Evolutionary conservation across 495 filamentous ascomycete genomes (phyloP), one percentile per base, ranked within the genome.

Genomic region (Chaetomium fimeti): DNA sequence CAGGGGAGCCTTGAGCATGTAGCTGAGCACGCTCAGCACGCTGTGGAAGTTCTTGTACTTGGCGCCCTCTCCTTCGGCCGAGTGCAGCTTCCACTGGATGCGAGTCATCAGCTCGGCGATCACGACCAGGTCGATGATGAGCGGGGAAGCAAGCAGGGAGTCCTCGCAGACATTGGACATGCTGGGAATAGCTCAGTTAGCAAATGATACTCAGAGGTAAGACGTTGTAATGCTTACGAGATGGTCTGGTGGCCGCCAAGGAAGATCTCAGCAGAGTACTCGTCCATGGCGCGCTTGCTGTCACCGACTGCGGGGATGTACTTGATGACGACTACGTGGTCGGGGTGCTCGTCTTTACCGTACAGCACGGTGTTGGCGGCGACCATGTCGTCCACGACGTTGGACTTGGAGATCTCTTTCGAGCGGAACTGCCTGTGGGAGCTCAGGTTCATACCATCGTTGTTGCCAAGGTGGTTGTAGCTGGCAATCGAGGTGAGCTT

Each of bases 191-290:
- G 69, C 70, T 48, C 62, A 59, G 42, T 63, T 64, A 67, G 48
- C 38, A 38, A 40, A 25, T 1, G 12, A 25, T 20, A 40, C 0
- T 42, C 9, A 5, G 8, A 42, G 8, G 20, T 38, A 76, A 82
- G 45, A 57, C 24, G 20, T 20, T 2, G 1, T 20, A 3, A 1
- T 8, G 27, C 55, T 78, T 75, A 85, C 82, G 85, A 88, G 78
- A 98, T 98, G 68, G 92, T 97, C 82, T 98, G 94, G 81, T 98
- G 95, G 32, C 94, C 94, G 67, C 94, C 94, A 82, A 97, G 85
- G 86, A 98, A 98, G 78, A 98, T 98, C 84, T 98, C 95, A 61
- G 90, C 95, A 71, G 96, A 97, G 84, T 98, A 98, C 81, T 98
- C 94, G 72, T 98, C 94, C 52, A 98, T 83, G 58, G 94, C 94